Conservation (phyloP, 208 protist genomes). For the Wallacemonas collosoma region DNA sequence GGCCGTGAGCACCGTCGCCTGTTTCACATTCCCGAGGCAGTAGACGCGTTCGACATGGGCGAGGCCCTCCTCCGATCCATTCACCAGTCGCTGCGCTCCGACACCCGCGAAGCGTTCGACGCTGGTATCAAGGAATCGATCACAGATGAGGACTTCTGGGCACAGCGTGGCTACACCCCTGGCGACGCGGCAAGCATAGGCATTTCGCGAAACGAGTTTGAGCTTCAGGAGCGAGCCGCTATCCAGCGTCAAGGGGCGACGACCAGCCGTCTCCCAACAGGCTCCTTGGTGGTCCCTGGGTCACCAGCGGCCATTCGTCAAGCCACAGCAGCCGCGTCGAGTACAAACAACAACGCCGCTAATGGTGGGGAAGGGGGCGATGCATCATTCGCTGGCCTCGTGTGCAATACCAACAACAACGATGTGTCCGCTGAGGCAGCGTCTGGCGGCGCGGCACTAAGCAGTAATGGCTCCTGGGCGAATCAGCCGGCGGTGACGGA, state of each 20-base stretch:
- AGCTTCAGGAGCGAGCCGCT: slow-evolving; percentile 43
- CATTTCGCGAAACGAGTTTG: slow-evolving; percentile 46
- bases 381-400: no score
- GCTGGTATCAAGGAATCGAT: slow-evolving; percentile 22
- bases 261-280: slow-evolving; percentile 7
- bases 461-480: not conserved
- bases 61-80: slow-evolving; percentile 52
- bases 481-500: not conserved
- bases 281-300: slow-evolving; percentile 12
- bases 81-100: slow-evolving; percentile 21
- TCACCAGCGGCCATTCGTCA: slow-evolving; percentile 7
- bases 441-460: not conserved
- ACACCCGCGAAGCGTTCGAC: slow-evolving; percentile 19
- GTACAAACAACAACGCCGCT: not conserved
- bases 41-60: slow-evolving; percentile 64
- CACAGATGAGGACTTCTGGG: slow-evolving; percentile 73
- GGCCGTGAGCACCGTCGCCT: slow-evolving; percentile 65
- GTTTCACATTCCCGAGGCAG: slow-evolving; percentile 48
- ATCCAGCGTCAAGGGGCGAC: slow-evolving; percentile 7
- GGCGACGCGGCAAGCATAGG: slow-evolving; percentile 41
- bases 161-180: slow-evolving; percentile 58
- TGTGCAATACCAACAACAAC: no score
- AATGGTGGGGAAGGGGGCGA: not conserved
- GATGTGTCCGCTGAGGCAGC: no score
- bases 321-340: not conserved